phyloP scores from a whole-genome alignment of 257 asterid genomes.

The Solanum bulbocastanum region DNA sequence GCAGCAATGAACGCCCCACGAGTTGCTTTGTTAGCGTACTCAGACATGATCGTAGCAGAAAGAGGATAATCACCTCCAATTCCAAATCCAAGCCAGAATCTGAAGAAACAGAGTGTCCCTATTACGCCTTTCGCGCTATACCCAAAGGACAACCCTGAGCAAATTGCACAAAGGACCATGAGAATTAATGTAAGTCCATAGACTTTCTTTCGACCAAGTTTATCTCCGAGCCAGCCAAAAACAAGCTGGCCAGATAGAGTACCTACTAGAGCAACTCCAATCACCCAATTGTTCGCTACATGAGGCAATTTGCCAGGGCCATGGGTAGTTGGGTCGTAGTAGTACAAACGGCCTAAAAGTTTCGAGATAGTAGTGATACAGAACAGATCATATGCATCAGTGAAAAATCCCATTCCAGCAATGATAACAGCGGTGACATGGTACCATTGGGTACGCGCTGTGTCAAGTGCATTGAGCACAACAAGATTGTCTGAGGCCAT shows the following conservation, averaged over 20 bases:
- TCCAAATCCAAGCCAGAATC: conserved; percentile 49
- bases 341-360: conserved; percentile 48
- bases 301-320: conserved; percentile 25
- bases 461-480: conserved; percentile 57
- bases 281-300: conserved; percentile 21
- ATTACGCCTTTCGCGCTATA: conserved; percentile 20
- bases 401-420: conserved; percentile 75
- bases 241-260: conserved; percentile 37
- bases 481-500: conserved; percentile 36
- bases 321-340: conserved; percentile 13
- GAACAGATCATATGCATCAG: conserved; percentile 63
- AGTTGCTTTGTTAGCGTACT: conserved; percentile 38
- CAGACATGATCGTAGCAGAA: conserved; percentile 51
- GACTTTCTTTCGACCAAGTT: conserved; percentile 30
- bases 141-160: conserved; percentile 35
- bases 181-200: conserved; percentile 33
- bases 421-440: conserved; percentile 59
- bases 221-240: conserved; percentile 43
- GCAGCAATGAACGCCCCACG: conserved; percentile 49
- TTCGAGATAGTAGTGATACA: conserved; percentile 25
- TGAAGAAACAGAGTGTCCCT: conserved; percentile 42
- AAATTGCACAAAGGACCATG: conserved; percentile 31
- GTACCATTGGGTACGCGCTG: conserved; percentile 48
- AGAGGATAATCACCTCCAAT: conserved; percentile 49
- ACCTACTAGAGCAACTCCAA: conserved; percentile 38